A percentile compares a stretch with the other conserved stretches of the same genome.
phyloP scores from a whole-genome alignment of 2,329 filamentous ascomycete species.

The Teratosphaeria zuluensis region DNA sequence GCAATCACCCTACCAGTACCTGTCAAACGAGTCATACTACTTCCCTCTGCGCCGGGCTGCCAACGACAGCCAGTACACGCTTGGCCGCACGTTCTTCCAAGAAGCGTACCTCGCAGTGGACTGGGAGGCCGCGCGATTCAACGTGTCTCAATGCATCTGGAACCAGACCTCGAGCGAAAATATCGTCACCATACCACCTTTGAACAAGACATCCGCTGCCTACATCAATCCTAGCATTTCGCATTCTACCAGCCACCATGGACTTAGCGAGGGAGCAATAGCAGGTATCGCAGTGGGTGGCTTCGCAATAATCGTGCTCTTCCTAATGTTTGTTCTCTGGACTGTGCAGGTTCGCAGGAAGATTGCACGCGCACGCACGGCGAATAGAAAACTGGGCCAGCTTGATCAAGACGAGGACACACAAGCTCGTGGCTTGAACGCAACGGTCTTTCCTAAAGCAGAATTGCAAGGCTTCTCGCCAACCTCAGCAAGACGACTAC shows the following conservation, averaged over 20 bases:
- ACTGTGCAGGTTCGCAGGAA: constrained; percentile 16
- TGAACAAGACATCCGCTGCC: background rate
- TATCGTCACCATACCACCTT: constrained; percentile 19
- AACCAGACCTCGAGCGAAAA: constrained; percentile 11
- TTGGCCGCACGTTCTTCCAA: constrained; percentile 61
- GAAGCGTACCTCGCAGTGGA: constrained; percentile 49
- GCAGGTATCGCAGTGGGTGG: constrained; percentile 36
- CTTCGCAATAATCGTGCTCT: constrained; percentile 24
- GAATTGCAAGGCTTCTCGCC: constrained; percentile 29
- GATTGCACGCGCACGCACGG: background rate
- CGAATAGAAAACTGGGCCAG: background rate
- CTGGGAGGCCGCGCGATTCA: constrained; percentile 39
- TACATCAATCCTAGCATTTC: background rate
- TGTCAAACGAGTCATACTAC: constrained; percentile 53
- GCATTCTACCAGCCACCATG: constrained; percentile 3
- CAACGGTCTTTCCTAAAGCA: constrained; percentile 35
- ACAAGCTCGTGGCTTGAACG: constrained; percentile 1
- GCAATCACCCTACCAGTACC: constrained; percentile 40
- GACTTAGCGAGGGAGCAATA: constrained; percentile 29
- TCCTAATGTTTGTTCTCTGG: constrained; percentile 24
- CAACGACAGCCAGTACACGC: constrained; percentile 46
- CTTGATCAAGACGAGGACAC: background rate
- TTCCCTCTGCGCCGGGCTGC: constrained; percentile 54
- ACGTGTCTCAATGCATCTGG: constrained; percentile 32
- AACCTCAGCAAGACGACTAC: background rate